These are phyloP conservation scores for Talaromyces sp. DNA, from an alignment of 2,329 filamentous ascomycete genomes.

Conservation along the genomic window DNA sequence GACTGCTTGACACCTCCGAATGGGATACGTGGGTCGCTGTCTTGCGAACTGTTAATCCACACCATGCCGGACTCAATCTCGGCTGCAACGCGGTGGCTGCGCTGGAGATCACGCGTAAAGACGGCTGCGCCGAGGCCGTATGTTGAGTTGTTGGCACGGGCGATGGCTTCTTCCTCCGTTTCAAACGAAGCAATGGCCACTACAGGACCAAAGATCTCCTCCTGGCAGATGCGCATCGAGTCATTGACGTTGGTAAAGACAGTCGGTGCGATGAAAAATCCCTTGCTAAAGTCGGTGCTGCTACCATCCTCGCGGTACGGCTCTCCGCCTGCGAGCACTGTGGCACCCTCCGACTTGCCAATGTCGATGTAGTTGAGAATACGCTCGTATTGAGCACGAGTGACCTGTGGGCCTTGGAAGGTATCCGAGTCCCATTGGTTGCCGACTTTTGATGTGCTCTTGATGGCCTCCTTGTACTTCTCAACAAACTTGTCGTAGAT, in stretches of 20 bases:
- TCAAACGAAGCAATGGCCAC: conserved; percentile 37
- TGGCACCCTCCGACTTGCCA: conserved; percentile 38
- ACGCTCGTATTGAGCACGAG: conserved; percentile 40
- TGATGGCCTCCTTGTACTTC: conserved; percentile 30
- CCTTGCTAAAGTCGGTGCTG: conserved; percentile 35
- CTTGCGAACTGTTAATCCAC: conserved; percentile 42
- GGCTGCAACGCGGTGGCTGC: conserved; percentile 36
- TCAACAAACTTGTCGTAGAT: conserved; percentile 43
- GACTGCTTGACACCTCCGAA: conserved; percentile 44
- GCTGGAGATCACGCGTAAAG: conserved; percentile 38
- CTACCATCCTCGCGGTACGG: conserved; percentile 25
- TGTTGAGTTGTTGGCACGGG: conserved; percentile 35
- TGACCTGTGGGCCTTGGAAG: conserved; percentile 43
- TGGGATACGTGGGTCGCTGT: conserved; percentile 36
- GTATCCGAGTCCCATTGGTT: conserved; percentile 39
- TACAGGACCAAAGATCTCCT: conserved; percentile 43
- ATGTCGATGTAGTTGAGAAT: conserved; percentile 39
- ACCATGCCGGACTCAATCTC: conserved; percentile 44
- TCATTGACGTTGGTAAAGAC: conserved; percentile 32
- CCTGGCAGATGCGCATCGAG: conserved; percentile 32
- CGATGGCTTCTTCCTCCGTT: conserved; percentile 34
- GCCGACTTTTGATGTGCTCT: conserved; percentile 33
- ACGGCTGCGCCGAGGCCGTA: conserved; percentile 41
- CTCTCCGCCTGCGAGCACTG: conserved; percentile 32
- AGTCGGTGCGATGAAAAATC: conserved; percentile 37